Evolutionary conservation across 208 protist genomes (phyloP), one percentile per base, ranked within the genome.

Genomic region (Tritrichomonas foetus): DNA sequence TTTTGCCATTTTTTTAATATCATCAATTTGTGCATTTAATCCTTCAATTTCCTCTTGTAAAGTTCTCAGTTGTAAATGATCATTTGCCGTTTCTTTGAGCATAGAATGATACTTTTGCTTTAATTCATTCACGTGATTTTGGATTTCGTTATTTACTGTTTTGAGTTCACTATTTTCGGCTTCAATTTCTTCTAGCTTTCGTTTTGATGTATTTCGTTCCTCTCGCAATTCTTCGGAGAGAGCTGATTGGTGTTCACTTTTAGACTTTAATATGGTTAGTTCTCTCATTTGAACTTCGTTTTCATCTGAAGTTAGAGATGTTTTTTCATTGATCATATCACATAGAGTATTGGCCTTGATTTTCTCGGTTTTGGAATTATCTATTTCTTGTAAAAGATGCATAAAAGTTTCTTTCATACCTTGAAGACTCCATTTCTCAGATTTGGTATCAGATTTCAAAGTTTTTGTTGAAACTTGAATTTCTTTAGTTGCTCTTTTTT

Each of bases 331-430:
- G 3, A 44, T 53, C 3, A 44, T n/a, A 53, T 47, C 9, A 84
- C 3, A 16, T 20, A 39, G 27, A 22, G 11, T n/a, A 39, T 49
- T 8, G 13, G 33, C n/a, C 25, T 84, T 11, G 1, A 53, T 25
- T 1, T 11, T 44, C 53, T 84, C 74, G 8, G 16, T n/a, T 84
- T 44, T 49, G 27, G 20, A 53, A n/a, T 47, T n/a, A 9, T 84
- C 74, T 9, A 84, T 84, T 53, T 84, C 74, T 49, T 84, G 5
- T 22, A 53, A 84, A n/a, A 53, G 44, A n/a, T 33, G 33, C 25
- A 84, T 39, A 84, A 84, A 3, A 25, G 27, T 53, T 84, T 84
- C 74, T 53, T 84, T 84, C 74, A 84, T 84, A 25, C 53, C 3
- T 53, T 84, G 41, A 13, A 84, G n/a, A 33, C 3, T 25, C 2